Evolutionary conservation across 495 filamentous ascomycete genomes (phyloP).

Genomic region (Penicillium simplicissimum): DNA sequence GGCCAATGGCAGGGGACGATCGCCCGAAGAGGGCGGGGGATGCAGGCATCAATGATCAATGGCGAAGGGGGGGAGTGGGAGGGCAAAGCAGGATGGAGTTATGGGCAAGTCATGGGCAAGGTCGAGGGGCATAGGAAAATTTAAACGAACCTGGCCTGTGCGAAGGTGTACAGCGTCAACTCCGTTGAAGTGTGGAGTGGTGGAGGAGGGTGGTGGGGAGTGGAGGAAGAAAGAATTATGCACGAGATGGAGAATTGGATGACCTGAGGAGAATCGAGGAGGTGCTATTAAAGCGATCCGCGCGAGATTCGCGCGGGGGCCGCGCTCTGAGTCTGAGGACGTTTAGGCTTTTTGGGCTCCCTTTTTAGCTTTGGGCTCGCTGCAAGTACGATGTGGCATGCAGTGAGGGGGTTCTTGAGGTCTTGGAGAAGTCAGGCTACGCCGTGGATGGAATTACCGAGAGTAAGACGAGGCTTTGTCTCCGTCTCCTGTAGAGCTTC

Average conservation of each 20-base stretch:
- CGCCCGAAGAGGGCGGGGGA: constrained; percentile 16
- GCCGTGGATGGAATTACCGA: not conserved
- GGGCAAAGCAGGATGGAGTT: too few species aligned
- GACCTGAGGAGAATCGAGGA: not conserved
- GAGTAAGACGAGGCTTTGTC: not conserved
- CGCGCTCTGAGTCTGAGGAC: not conserved
- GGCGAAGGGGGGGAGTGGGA: not conserved
- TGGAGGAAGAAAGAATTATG: not conserved
- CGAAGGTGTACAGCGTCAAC: not conserved
- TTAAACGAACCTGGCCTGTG: constrained; percentile 23
- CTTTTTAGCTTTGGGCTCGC: not conserved
- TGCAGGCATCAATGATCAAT: constrained; percentile 12
- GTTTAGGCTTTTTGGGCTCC: not conserved
- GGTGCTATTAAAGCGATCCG: not conserved
- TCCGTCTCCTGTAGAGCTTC: too few species aligned
- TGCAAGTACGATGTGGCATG: not conserved
- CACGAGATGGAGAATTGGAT: not conserved
- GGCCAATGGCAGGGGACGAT: constrained; percentile 27
- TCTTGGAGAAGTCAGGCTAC: not conserved
- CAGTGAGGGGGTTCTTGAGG: not conserved
- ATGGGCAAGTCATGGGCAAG: not conserved
- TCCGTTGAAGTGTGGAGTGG: not conserved
- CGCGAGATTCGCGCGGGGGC: constrained; percentile 2
- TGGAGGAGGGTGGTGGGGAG: constrained; percentile 1
- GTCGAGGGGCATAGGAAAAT: not conserved